Percentiles rank a stretch among this genome's conserved stretches.
Evolutionary conservation across 2,329 filamentous ascomycete species (phyloP).

Genomic region (Aphanocladium album): DNA sequence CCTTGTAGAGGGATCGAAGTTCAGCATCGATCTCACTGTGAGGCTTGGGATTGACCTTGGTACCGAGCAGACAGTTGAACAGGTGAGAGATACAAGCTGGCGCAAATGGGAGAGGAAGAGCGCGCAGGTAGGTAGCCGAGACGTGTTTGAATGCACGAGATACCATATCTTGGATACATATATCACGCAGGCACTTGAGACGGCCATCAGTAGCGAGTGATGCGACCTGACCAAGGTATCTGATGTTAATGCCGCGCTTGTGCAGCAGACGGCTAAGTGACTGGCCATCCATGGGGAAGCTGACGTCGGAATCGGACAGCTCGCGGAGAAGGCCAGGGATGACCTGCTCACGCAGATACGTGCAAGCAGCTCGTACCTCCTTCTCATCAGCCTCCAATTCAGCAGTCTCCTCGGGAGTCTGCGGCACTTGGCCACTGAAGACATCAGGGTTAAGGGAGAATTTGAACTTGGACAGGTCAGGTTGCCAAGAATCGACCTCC

Average conservation of each 20-base stretch:
- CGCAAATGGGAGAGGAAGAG: slow-evolving; percentile 74
- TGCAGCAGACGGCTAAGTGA: slow-evolving; percentile 85
- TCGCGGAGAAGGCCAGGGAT: slow-evolving; percentile 85
- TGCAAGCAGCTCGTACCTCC: slow-evolving; percentile 79
- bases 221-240: slow-evolving; percentile 87
- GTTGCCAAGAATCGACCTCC: slow-evolving; percentile 39
- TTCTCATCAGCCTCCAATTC: slow-evolving; percentile 79
- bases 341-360: slow-evolving; percentile 68
- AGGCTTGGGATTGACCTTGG: slow-evolving; percentile 70
- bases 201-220: slow-evolving; percentile 64
- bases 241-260: slow-evolving; percentile 94
- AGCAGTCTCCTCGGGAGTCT: slow-evolving; percentile 84
- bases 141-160: slow-evolving; percentile 95
- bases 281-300: slow-evolving; percentile 97
- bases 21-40: slow-evolving; percentile 70
- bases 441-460: slow-evolving; percentile 92
- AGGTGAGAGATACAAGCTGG: slow-evolving; percentile 77
- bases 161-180: slow-evolving; percentile 88
- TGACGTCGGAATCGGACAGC: slow-evolving; percentile 84
- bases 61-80: slow-evolving; percentile 87
- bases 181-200: slow-evolving; percentile 68
- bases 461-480: slow-evolving; percentile 82
- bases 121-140: slow-evolving; percentile 70
- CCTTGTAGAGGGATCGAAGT: slow-evolving; percentile 70
- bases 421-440: slow-evolving; percentile 86